Conservation (phyloP, 352 stramenopile genomes). For the Phytophthora chlamydospora region DNA sequence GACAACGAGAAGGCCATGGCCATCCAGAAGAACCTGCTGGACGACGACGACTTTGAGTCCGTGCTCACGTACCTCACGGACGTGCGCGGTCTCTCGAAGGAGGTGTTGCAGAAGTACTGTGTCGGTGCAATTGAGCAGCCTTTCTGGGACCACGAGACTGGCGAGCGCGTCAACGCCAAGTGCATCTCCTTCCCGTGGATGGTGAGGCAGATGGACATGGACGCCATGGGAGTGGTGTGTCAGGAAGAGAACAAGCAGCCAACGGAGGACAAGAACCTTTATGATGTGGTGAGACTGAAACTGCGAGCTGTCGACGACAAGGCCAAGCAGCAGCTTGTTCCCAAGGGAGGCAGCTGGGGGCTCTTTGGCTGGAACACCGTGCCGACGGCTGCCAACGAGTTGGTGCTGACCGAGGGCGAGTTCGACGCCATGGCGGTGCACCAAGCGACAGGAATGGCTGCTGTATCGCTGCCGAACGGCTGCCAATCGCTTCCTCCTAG, state of each 20-base stretch:
- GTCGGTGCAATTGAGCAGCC: constrained; percentile 90
- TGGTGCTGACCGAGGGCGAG: constrained; percentile 98
- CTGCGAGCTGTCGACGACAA: constrained; percentile 88
- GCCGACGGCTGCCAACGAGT: constrained; percentile 74
- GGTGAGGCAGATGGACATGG: constrained; percentile 80
- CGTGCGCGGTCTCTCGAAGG: constrained; percentile 64
- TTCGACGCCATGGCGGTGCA: constrained; percentile 98
- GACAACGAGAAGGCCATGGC: constrained; percentile 87
- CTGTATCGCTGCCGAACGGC: constrained; percentile 97
- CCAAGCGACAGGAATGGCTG: constrained; percentile 93
- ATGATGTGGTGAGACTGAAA: constrained; percentile 86
- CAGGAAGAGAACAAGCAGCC: constrained; percentile 32
- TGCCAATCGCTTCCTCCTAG: constrained; percentile 95
- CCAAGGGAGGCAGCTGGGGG: constrained; percentile 95
- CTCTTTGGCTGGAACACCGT: constrained; percentile 99
- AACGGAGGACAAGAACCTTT: constrained; percentile 74
- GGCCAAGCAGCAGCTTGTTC: constrained; percentile 83
- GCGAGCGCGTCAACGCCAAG: constrained; percentile 58
- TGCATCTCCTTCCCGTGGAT: constrained; percentile 98
- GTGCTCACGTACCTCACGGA: constrained; percentile 80
- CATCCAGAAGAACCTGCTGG: constrained; percentile 83
- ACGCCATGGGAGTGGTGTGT: constrained; percentile 83
- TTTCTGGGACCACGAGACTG: constrained; percentile 66
- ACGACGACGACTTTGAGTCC: constrained; percentile 62
- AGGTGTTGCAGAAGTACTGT: constrained; percentile 88